A percentile compares a stretch with the other conserved stretches of the same genome.
These are phyloP conservation scores for Cyclanthera cordifolia DNA, from an alignment of 306 rosid species.

Conservation along the genomic window DNA sequence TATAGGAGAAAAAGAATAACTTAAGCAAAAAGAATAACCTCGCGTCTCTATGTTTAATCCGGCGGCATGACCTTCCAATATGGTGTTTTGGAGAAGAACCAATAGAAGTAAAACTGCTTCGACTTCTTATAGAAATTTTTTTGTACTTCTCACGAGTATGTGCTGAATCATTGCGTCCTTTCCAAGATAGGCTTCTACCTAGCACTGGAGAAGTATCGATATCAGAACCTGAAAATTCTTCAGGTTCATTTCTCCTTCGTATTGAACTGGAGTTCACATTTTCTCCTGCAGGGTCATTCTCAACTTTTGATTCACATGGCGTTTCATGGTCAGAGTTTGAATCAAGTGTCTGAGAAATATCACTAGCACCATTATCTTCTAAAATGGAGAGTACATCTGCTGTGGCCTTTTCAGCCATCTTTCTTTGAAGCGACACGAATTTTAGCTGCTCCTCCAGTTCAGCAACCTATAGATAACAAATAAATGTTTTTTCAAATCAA, in stretches of 20 bases:
- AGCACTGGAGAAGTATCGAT: constrained; percentile 42
- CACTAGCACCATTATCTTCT: constrained; percentile 65
- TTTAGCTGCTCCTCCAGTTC: constrained; percentile 76
- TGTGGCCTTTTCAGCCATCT: constrained; percentile 93
- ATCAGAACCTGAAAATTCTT: constrained; percentile 49
- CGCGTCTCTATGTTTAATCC: constrained; percentile 46
- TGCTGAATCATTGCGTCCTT: constrained; percentile 50
- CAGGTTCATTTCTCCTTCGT: constrained; percentile 34
- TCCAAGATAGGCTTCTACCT: constrained; percentile 83
- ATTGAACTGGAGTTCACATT: constrained; percentile 27
- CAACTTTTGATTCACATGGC: constrained; percentile 41
- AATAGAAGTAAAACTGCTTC: constrained; percentile 34
- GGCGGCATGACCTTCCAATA: constrained; percentile 77
- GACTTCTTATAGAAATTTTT: constrained; percentile 34
- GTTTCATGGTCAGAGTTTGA: constrained; percentile 59
- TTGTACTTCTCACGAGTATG: constrained; percentile 47
- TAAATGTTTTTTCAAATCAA: neutral
- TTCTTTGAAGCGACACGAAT: constrained; percentile 56
- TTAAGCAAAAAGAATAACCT: constrained; percentile 42
- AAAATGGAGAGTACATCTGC: constrained; percentile 79
- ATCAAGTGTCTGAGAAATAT: constrained; percentile 53
- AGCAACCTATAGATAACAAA: constrained; percentile 38
- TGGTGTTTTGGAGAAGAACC: constrained; percentile 52
- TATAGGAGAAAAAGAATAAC: neutral
- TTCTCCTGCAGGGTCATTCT: constrained; percentile 25